phyloP scores from a whole-genome alignment of 352 stramenopile species.

The Phytopythium oedochilum region DNA sequence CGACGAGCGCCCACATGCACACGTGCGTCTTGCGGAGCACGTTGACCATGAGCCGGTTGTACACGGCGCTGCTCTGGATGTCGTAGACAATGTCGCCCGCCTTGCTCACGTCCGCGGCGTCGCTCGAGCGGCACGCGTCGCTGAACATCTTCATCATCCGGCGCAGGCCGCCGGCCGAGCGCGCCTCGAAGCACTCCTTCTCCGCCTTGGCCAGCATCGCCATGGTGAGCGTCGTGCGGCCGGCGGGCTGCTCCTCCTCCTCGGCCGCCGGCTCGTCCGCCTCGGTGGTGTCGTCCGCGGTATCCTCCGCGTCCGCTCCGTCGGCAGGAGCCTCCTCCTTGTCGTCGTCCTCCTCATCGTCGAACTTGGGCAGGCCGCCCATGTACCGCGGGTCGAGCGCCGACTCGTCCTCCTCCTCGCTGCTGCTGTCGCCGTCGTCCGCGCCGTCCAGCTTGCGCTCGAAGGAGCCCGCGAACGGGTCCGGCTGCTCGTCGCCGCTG shows the following conservation, averaged over 20 bases:
- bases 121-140: slow-evolving; percentile 91
- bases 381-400: slow-evolving; percentile 79
- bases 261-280: slow-evolving; percentile 8
- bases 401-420: slow-evolving; percentile 80
- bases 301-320: slow-evolving; percentile 16
- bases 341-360: slow-evolving; percentile 27
- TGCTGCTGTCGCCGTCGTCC: slow-evolving; percentile 53
- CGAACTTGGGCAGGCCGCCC: slow-evolving; percentile 29
- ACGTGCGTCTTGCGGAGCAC: slow-evolving; percentile 88
- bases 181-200: slow-evolving; percentile 87
- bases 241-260: slow-evolving; percentile 23
- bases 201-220: slow-evolving; percentile 73
- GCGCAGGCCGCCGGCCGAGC: slow-evolving; percentile 85
- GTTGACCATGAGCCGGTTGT: slow-evolving; percentile 95
- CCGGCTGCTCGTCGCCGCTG: slow-evolving; percentile 23
- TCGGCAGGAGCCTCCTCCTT: slow-evolving; percentile 25
- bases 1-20: slow-evolving; percentile 82
- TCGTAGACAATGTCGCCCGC: slow-evolving; percentile 84
- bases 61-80: slow-evolving; percentile 92
- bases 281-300: slow-evolving; percentile 17
- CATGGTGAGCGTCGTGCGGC: slow-evolving; percentile 73
- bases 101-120: slow-evolving; percentile 70
- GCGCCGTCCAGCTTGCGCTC: slow-evolving; percentile 29
- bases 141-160: slow-evolving; percentile 93
- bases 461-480: slow-evolving; percentile 9